Conservation (phyloP, 2,329 filamentous ascomycete species). For the Xylariaceae sp. region DNA sequence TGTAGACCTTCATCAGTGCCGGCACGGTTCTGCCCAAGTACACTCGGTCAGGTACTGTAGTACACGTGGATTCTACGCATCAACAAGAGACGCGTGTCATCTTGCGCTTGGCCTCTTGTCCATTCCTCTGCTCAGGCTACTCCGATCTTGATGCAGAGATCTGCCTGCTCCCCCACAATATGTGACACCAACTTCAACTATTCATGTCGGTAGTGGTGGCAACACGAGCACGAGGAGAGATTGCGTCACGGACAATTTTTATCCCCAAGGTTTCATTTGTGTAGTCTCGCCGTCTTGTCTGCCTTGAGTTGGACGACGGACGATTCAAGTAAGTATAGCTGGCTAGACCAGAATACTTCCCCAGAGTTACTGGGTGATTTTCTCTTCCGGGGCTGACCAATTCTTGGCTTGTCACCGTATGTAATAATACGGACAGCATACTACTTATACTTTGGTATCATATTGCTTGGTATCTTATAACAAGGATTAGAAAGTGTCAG, state of each 20-base stretch:
- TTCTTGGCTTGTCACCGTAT: constrained; percentile 19
- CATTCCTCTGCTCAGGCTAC: constrained; percentile 8
- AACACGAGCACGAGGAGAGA: constrained; percentile 10
- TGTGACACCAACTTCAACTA: constrained; percentile 14
- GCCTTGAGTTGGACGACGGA: no score
- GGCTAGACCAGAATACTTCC: no score
- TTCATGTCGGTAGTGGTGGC: constrained; percentile 24
- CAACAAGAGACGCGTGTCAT: constrained; percentile 25
- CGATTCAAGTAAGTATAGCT: no score
- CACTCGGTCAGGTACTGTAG: not conserved
- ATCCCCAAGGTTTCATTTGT: not conserved
- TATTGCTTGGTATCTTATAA: constrained; percentile 4
- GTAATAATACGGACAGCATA: not conserved
- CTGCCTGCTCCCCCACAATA: constrained; percentile 17
- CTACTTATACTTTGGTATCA: not conserved
- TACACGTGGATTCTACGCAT: constrained; percentile 12
- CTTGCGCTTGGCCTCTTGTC: constrained; percentile 11
- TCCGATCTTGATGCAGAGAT: constrained; percentile 19
- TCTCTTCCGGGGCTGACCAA: constrained; percentile 4
- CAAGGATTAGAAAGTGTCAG: constrained; percentile 17
- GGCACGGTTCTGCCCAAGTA: constrained; percentile 14
- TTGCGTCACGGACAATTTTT: not conserved
- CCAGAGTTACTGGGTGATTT: no score
- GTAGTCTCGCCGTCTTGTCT: no score
- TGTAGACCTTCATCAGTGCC: not conserved